Base-by-base conservation (phyloP, 1,139 yeast species). In the Pichia inconspicua region DNA sequence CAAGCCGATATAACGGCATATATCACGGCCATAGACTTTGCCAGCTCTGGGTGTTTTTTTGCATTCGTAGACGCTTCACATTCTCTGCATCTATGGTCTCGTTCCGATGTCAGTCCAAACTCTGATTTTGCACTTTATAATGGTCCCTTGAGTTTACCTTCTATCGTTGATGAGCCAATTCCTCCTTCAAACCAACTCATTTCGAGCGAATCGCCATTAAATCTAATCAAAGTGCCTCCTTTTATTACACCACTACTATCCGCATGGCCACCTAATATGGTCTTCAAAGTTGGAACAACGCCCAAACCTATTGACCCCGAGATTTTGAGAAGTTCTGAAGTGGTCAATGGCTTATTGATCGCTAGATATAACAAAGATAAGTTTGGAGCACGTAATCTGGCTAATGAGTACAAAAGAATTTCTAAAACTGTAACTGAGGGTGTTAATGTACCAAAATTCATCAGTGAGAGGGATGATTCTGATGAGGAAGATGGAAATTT, bases 31-130 rank as follows among this genome's bases (percentile, higher is more conserved):
- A 67, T 88, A 54, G 84, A 82, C 51, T 66, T 90, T 4, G 81
- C 95, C 25, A 75, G 84, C 2, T 82, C 88, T 40, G 98, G 97
- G 27, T 96, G 89, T 54, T 84, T 75, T 58, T 62, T 90, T 45
- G 77, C 82, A 9, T 74, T 90, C 49, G 73, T 78, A 30, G 97
- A 89, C 59, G 76, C 75, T 12, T 74, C 72, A 55, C 80, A 84
- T 30, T 71, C 73, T 42, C 58, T 89, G 39, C 90, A 85, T 56
- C 66, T 88, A n/a, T 92, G 97, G 97, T 72, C 84, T 3, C 70
- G 71, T 45, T 57, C 53, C 46, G 60, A 53, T 38, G 11, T 37
- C 4, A 56, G 62, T 56, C 72, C 58, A 71, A 71, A 56, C 73
- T 56, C 62, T 14, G 53, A 51, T n/a, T 57, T 63, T 46, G 55